Percentiles rank a stretch among this genome's conserved stretches.
These are phyloP conservation scores for Funneliformis geosporum DNA, from an alignment of 192 early-diverging fungal genomes.

Conservation along the genomic window DNA sequence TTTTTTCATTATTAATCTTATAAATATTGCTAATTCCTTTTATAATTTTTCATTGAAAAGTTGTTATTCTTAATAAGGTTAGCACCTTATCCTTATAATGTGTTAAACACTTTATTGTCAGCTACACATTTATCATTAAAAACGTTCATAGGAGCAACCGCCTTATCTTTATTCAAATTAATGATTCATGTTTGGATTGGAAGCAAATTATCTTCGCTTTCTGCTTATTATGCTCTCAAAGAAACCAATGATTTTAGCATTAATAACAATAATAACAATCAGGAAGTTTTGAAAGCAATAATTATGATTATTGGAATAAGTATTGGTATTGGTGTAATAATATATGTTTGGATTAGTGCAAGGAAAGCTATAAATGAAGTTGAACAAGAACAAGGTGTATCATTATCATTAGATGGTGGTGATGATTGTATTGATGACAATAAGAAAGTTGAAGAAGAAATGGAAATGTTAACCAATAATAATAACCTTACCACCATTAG, in stretches of 20 bases:
- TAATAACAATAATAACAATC: neutral
- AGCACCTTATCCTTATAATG: constrained; percentile 72
- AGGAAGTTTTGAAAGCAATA: constrained; percentile 35
- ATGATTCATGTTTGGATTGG: constrained; percentile 64
- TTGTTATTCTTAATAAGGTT: constrained; percentile 65
- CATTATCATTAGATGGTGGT: constrained; percentile 9
- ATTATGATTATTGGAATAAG: constrained; percentile 35
- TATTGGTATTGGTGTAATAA: constrained; percentile 49
- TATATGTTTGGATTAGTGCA: constrained; percentile 51
- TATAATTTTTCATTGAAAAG: constrained; percentile 38
- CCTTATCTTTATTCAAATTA: constrained; percentile 57
- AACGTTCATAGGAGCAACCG: constrained; percentile 52
- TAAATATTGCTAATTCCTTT: neutral
- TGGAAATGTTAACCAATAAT: neutral
- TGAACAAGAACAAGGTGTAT: constrained; percentile 27
- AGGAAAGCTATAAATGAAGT: constrained; percentile 48
- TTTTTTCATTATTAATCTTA: no score
- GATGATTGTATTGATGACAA: constrained; percentile 32
- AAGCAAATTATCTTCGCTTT: constrained; percentile 54
- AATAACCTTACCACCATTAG: neutral
- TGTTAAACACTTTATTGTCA: constrained; percentile 61
- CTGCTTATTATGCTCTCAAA: constrained; percentile 32
- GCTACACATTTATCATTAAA: constrained; percentile 54
- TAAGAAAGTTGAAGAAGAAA: constrained; percentile 34
- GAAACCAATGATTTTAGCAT: constrained; percentile 24